Base-by-base conservation (phyloP, 257 asterid species). In the Haberlea rhodopensis region DNA sequence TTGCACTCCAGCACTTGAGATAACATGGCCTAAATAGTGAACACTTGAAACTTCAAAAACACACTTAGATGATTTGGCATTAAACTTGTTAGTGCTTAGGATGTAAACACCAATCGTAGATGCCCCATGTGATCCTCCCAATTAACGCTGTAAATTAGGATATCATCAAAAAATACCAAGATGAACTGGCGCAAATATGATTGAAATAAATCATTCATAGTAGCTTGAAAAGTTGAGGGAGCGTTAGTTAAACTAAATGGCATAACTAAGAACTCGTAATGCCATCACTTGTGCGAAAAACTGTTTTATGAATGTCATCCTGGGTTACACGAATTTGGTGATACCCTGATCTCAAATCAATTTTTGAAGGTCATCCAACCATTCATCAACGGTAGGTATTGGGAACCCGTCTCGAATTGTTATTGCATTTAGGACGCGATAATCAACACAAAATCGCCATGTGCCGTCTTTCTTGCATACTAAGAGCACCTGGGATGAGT, bases 381-480 rank as follows among this genome's bases (percentile, higher is more conserved):
- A 9, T 25, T 55, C 61, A 26, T 55, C 61, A 13, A 55, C 34
- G 1, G 61, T 55, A 5, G 61, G 61, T 10, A 55, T 55, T 1
- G 61, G 34, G 15, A 24, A 55, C 3, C 61, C 19, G 3, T 55
- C 34, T 6, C 8, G 5, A 13, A 55, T n/a, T 1, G 37, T 55
- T 5, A 55, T 24, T 1, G 61, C 34, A 10, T 55, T 55, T 9
- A 55, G 20, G 6, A 37, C 61, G 3, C 34, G 32, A 15, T 56
- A 56, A 56, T 56, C 61, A n/a, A n/a, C 61, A 23, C 61, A 55
- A 55, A 55, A 55, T 4, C 61, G 3, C 61, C 61, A 53, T 5
- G 57, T 53, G 15, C 57, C 57, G 2, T 21, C 27, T 5, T 20
- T 53, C 11, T 53, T 53, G 10, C 27, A 11, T 1, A 21, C 57